Base-by-base conservation (phyloP, 2,329 filamentous ascomycete genomes). In the Fragosphaeria purpurea region DNA sequence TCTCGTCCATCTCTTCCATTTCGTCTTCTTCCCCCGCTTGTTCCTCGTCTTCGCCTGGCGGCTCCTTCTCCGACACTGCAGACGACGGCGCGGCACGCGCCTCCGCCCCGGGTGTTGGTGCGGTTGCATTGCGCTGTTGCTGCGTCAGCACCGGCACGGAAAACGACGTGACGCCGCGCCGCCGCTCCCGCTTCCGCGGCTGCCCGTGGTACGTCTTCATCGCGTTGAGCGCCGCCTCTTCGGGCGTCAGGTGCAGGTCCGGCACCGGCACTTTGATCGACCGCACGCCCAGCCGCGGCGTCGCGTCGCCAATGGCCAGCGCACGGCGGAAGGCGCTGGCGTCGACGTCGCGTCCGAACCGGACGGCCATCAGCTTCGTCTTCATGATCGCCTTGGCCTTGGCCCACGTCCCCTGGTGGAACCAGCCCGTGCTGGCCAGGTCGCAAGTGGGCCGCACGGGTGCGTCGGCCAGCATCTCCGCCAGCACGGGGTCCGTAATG, bases 331-430 rank as follows among this genome's bases (percentile, higher is more conserved):
- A 74, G 41, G 73, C 72, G 13, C 66, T 64, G 43, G 76, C 70
- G 4, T 68, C 69, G 1, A 82, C 65, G 12, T 68, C 67, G 32
- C 77, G 71, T 7, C 74, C 71, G 44, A 78, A 77, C 22, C 80
- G 74, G 44, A 89, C 77, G 1, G 79, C 77, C 9, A 82, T 74
- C 61, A 95, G 82, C 67, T 95, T 96, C 46, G 83, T 82, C 62
- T 89, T 88, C 83, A 96, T 90, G 57, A 95, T 83, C 3, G 85
- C 82, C 60, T 90, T 89, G 43, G 84, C 82, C 62, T 95, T 95
- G 43, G 83, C 82, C 73, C 88, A 83, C 1, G 86, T 82, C 6
- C 88, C 88, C 52, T 84, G 85, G 55, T 83, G 79, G 62, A 83
- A 96, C 88, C 88, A 98, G 1, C 91, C 91, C 58, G 88, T 86